These are phyloP conservation scores for Yarrowia sp. DNA, from an alignment of 805 yeast species.

Conservation along the genomic window DNA sequence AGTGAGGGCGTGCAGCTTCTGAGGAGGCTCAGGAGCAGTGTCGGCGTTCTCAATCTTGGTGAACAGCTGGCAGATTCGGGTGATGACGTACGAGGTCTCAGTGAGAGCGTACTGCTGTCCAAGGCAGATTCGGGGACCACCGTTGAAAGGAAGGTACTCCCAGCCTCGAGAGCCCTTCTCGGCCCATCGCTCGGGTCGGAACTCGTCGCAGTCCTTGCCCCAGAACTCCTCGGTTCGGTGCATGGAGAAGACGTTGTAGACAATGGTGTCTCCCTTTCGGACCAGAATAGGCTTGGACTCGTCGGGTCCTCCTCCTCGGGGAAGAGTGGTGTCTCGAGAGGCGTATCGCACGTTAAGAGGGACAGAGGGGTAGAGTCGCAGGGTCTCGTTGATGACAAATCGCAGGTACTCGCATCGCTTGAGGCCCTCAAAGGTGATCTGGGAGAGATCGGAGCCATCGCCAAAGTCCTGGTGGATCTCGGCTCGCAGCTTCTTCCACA, in stretches of 20 bases:
- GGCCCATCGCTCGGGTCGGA: conserved; percentile 59
- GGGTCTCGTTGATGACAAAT: conserved; percentile 57
- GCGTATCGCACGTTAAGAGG: conserved; percentile 59
- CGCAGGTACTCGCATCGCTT: conserved; percentile 58
- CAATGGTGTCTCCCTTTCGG: conserved; percentile 55
- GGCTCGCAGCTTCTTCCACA: conserved; percentile 50
- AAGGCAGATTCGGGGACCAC: conserved; percentile 63
- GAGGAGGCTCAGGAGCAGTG: neutral
- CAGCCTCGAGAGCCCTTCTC: conserved; percentile 50
- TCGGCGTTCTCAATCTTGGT: conserved; percentile 28
- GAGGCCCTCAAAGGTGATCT: conserved; percentile 56
- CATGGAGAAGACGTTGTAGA: conserved; percentile 53
- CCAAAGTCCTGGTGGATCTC: conserved; percentile 52
- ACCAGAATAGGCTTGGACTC: conserved; percentile 52
- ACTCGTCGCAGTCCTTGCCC: conserved; percentile 56
- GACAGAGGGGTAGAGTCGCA: conserved; percentile 61
- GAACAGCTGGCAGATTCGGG: conserved; percentile 50
- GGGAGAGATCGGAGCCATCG: conserved; percentile 45
- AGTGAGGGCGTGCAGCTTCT: conserved; percentile 29
- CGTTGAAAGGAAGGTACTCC: conserved; percentile 62
- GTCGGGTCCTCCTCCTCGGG: conserved; percentile 60
- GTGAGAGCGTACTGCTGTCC: conserved; percentile 65
- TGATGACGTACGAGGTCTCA: conserved; percentile 58
- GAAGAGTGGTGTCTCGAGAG: conserved; percentile 56
- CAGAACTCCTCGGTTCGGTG: conserved; percentile 54